Conservation (phyloP, 306 rosid species). For the Rosa rugosa region DNA sequence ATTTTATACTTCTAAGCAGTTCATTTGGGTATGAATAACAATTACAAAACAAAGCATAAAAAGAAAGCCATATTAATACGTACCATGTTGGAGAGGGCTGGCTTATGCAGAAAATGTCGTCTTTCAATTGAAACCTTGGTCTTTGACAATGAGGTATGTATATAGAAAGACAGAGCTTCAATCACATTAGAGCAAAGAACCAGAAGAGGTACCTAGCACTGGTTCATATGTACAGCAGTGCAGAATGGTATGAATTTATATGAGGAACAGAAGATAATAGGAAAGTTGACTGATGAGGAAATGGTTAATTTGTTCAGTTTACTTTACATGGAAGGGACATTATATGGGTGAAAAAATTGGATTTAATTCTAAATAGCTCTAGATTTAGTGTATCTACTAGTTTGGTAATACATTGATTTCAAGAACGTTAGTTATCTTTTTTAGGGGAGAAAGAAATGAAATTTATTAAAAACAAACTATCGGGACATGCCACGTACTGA, state of each 20-base stretch:
- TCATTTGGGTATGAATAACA: neutral
- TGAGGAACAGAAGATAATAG: neutral
- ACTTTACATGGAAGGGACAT: conserved; percentile 1
- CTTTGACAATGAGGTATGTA: neutral
- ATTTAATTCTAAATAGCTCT: neutral
- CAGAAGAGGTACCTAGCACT: neutral
- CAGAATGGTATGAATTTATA: neutral
- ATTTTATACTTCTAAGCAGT: neutral
- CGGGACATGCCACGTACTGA: neutral
- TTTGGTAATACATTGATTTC: conserved; percentile 1
- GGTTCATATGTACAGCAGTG: neutral
- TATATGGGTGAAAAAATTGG: neutral
- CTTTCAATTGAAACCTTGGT: neutral
- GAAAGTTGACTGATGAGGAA: neutral
- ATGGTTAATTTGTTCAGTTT: neutral
- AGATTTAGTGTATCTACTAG: neutral
- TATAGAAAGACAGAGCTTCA: conserved; percentile 2
- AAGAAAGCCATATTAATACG: neutral
- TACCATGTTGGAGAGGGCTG: neutral
- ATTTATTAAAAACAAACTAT: neutral
- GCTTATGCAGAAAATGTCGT: neutral
- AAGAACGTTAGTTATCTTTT: neutral
- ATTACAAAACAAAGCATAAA: neutral
- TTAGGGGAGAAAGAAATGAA: neutral
- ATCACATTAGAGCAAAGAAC: neutral